Percentiles rank a stretch among this genome's conserved stretches.
These are phyloP conservation scores for Eucalyptus regnans DNA, from an alignment of 345 rosid species.

Conservation along the genomic window DNA sequence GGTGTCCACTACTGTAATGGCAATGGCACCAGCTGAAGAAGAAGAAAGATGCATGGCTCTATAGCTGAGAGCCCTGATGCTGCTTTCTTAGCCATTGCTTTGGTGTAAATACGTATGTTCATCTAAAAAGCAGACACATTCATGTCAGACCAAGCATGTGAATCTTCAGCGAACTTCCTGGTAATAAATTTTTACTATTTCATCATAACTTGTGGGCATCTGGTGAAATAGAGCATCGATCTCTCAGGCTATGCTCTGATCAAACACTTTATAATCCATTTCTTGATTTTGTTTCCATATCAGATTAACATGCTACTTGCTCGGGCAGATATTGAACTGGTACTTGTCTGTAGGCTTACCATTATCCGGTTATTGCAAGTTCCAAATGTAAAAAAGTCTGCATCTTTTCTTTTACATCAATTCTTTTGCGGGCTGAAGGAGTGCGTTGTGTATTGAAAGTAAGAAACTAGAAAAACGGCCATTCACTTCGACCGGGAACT, in stretches of 20 bases:
- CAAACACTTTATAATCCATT: neutral
- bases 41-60: neutral
- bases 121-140: constrained; percentile 17
- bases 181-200: constrained; percentile 20
- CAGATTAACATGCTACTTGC: neutral
- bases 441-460: neutral
- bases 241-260: neutral
- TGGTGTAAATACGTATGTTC: constrained; percentile 28
- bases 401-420: neutral
- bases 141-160: constrained; percentile 12
- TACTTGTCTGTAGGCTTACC: neutral
- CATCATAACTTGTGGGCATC: neutral
- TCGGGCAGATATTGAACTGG: neutral
- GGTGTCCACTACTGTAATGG: constrained; percentile 32
- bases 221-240: neutral
- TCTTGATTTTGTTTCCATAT: neutral
- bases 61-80: neutral
- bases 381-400: neutral
- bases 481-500: neutral
- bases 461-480: neutral
- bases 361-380: neutral
- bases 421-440: neutral
- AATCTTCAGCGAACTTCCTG: constrained; percentile 12
- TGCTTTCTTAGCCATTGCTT: constrained; percentile 18
- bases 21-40: constrained; percentile 2